Conservation (phyloP, 2,329 filamentous ascomycete genomes). For the Cordyceps cateniannulata region DNA sequence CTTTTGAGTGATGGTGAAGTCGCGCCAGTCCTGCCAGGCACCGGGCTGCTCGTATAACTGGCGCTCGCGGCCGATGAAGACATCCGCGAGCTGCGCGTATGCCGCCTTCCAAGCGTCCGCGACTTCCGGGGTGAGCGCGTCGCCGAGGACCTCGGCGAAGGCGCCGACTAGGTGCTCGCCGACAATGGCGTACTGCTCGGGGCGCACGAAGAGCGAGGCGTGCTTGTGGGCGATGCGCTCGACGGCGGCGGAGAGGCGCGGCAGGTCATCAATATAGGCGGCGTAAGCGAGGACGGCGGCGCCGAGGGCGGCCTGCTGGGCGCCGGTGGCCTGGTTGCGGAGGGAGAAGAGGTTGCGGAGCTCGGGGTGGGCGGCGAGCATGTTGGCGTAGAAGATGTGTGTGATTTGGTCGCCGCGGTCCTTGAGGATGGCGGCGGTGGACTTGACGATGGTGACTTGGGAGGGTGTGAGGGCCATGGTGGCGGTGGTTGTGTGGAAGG, state of each 20-base stretch:
- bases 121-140: constrained; percentile 59
- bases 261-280: constrained; percentile 63
- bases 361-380: constrained; percentile 57
- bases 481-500: not conserved
- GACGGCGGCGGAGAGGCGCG: constrained; percentile 46
- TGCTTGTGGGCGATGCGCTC: constrained; percentile 75
- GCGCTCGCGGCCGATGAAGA: constrained; percentile 62
- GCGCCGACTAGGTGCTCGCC: constrained; percentile 61
- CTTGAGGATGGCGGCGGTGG: constrained; percentile 66
- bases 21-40: constrained; percentile 42
- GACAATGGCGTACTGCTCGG: constrained; percentile 66
- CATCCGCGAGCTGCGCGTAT: constrained; percentile 62
- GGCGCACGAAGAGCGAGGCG: constrained; percentile 59
- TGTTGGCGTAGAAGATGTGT: constrained; percentile 63
- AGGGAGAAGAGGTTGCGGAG: constrained; percentile 67
- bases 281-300: constrained; percentile 67
- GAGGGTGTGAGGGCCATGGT: constrained; percentile 50
- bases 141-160: constrained; percentile 61
- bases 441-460: constrained; percentile 67
- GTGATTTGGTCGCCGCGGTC: constrained; percentile 65
- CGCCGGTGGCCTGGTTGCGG: constrained; percentile 60
- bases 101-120: constrained; percentile 66
- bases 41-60: constrained; percentile 49
- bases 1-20: constrained; percentile 53
- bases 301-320: constrained; percentile 65